Conservation (phyloP, 129 eudicot genomes). For the Deinandra increscens region DNA sequence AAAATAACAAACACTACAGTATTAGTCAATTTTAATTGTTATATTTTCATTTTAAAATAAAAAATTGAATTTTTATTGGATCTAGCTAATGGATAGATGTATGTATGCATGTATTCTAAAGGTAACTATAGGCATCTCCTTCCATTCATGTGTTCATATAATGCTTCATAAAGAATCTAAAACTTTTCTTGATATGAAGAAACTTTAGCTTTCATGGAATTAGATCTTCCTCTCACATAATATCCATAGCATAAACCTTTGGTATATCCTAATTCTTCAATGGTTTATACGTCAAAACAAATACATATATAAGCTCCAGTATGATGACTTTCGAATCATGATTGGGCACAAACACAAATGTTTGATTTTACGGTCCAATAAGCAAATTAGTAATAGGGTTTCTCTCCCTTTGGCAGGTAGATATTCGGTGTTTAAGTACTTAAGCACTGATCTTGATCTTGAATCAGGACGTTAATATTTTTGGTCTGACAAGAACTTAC, state of each 20-base stretch:
- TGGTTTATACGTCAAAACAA: constrained; percentile 29
- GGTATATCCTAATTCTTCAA: constrained; percentile 42
- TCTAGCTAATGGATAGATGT: background rate
- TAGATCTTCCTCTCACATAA: constrained; percentile 19
- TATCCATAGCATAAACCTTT: constrained; percentile 46
- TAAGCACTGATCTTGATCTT: background rate
- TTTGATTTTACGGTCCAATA: constrained; percentile 9
- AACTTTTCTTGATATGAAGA: constrained; percentile 22
- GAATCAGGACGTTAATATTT: constrained; percentile 6
- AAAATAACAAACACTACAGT: too few relatives aligned
- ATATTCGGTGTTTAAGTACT: constrained; percentile 4
- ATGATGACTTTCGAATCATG: background rate
- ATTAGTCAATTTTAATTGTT: too few relatives aligned
- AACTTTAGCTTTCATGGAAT: constrained; percentile 34
- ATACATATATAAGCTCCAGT: constrained; percentile 26
- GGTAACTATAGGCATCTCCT: constrained; percentile 16
- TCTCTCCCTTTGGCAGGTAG: constrained; percentile 55
- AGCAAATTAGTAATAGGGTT: constrained; percentile 53
- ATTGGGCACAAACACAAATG: constrained; percentile 9
- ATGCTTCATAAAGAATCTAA: constrained; percentile 32
- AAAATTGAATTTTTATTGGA: too few relatives aligned
- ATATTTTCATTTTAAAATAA: too few relatives aligned
- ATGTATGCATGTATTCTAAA: background rate
- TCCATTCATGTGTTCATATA: constrained; percentile 29
- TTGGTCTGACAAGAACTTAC: background rate